Base-by-base conservation (phyloP, 2,329 filamentous ascomycete genomes). In the Akanthomyces dipterigenus region DNA sequence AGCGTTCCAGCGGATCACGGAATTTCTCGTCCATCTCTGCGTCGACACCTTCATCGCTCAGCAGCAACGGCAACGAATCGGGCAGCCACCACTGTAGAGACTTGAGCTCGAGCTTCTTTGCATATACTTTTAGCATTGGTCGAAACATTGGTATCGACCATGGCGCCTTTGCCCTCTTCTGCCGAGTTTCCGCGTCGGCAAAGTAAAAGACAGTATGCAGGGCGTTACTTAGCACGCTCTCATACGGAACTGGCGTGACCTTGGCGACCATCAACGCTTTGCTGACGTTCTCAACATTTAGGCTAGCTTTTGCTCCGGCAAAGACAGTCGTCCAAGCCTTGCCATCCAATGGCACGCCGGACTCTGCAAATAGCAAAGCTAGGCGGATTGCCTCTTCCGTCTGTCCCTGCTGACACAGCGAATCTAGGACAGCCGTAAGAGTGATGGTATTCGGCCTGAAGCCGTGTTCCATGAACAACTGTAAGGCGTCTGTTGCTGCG, bases 251-350 rank as follows among this genome's bases (percentile, higher is more conserved):
- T 5, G 79, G 71, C 55, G 88, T 77, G 49, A 88, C 78, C 36
- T 77, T 75, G 48, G 73, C 74, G 1, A 77, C 67, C 12, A 74
- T 76, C 31, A 76, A 64, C 1, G 73, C 69, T 36, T 67, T 67
- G 18, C 64, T 61, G n/a, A 91, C 77, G 28, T 80, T 79, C 3
- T 77, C 71, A 5, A 80, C 76, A 63, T 90, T 80, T 26, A 78
- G 72, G 22, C 78, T 77, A 4, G 71, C 70, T 66, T 91, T 90
- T 56, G 89, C 88, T 36, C 88, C 88, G 62, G 87, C 83, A 46
- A 96, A 80, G 38, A 96, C 77, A 31, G 86, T 85, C 1, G 86
- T 79, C 70, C 87, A 90, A 0, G 90, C 88, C 65, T 85, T 82
- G 0, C 75, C 74, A 70, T 96, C 86, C 0, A 90, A 83, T 59